phyloP scores from a whole-genome alignment of 2,329 filamentous ascomycete genomes.

The Xylaria polymorpha region DNA sequence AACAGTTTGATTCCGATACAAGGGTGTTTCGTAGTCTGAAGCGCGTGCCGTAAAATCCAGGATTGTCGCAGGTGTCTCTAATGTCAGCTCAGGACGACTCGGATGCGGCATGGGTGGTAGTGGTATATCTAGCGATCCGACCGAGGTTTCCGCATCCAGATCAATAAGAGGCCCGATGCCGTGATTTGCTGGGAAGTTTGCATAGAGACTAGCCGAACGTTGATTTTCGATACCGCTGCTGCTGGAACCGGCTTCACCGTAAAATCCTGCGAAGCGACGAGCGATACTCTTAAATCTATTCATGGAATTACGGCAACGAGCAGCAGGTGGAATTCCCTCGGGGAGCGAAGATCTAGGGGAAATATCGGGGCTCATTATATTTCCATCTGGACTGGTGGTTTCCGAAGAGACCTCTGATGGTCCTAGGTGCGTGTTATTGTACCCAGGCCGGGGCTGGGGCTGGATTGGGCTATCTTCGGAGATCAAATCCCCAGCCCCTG shows the following conservation, averaged over 20 bases:
- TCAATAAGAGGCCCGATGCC: neutral
- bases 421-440: neutral
- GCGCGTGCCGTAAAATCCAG: neutral
- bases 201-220: neutral
- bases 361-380: neutral
- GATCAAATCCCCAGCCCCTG: neutral
- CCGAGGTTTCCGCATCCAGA: neutral
- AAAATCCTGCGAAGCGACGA: neutral
- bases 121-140: neutral
- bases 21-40: too few relatives aligned
- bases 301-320: too few relatives aligned
- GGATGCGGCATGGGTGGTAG: neutral
- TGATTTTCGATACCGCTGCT: neutral
- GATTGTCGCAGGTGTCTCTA: slow-evolving; percentile 10
- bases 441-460: neutral
- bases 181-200: neutral
- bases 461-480: slow-evolving; percentile 1
- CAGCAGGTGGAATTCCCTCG: neutral
- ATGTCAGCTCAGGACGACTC: neutral
- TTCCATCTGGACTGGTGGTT: neutral
- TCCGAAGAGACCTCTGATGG: slow-evolving; percentile 6
- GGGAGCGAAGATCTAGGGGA: slow-evolving; percentile 11
- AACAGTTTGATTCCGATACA: neutral
- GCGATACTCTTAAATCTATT: neutral
- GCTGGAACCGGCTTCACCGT: neutral